These are phyloP conservation scores for Pichia nanzhaoensis DNA, from an alignment of 805 yeast genomes.

Conservation along the genomic window DNA sequence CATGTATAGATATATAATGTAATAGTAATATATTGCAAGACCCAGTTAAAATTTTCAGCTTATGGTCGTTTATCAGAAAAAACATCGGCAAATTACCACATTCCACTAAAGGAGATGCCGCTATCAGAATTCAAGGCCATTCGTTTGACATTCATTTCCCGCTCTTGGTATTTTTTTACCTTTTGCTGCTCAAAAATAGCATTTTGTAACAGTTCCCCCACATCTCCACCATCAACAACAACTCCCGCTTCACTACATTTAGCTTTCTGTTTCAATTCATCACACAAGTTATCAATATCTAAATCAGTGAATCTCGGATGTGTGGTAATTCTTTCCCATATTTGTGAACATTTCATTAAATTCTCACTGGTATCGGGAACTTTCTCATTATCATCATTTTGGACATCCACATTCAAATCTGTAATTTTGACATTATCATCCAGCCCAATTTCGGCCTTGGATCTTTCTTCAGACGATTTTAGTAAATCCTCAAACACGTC, in stretches of 20 bases:
- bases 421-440: not conserved
- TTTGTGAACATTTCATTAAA: conserved; percentile 73
- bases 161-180: not conserved
- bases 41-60: too few relatives aligned
- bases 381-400: conserved; percentile 18
- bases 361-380: conserved; percentile 65
- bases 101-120: conserved; percentile 11
- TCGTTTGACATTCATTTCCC: conserved; percentile 1
- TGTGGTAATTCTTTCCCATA: conserved; percentile 92
- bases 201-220: conserved; percentile 44
- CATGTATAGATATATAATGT: too few relatives aligned
- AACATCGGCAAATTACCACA: too few relatives aligned
- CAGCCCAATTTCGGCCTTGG: conserved; percentile 12
- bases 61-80: too few relatives aligned
- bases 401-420: not conserved
- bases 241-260: conserved; percentile 93
- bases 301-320: conserved; percentile 92
- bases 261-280: conserved; percentile 84
- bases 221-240: conserved; percentile 75
- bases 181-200: conserved; percentile 5
- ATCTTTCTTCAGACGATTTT: conserved; percentile 11
- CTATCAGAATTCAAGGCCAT: conserved; percentile 1
- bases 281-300: conserved; percentile 91
- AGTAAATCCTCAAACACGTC: conserved; percentile 12
- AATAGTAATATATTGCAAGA: too few relatives aligned